phyloP scores from a whole-genome alignment of 2,329 filamentous ascomycete genomes.

The Colletotrichum sp. region DNA sequence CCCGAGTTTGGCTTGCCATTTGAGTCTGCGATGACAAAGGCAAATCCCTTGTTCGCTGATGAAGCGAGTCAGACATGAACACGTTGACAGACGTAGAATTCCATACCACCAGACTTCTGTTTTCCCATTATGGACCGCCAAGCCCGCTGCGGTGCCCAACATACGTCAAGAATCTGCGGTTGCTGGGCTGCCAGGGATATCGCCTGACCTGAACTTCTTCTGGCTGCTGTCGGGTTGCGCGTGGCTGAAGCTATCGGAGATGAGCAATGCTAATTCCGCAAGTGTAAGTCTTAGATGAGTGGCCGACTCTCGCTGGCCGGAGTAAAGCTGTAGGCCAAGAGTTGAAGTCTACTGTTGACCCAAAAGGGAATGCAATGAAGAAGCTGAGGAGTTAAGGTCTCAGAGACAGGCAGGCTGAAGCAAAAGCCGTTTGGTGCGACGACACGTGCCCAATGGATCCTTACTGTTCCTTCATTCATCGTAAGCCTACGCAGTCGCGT shows the following conservation, averaged over 20 bases:
- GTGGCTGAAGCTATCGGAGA: background rate
- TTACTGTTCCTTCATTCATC: background rate
- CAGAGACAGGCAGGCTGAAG: background rate
- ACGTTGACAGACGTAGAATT: background rate
- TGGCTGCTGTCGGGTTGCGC: background rate
- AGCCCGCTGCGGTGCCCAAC: background rate
- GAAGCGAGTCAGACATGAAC: background rate
- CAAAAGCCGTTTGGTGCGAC: background rate
- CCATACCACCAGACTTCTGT: background rate
- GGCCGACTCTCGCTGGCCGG: background rate
- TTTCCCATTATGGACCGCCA: background rate
- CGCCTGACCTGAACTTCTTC: background rate
- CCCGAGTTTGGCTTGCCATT: constrained; percentile 26
- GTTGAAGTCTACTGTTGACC: background rate
- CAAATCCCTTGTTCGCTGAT: constrained; percentile 25
- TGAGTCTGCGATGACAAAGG: constrained; percentile 29
- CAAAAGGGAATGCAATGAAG: background rate
- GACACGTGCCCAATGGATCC: background rate
- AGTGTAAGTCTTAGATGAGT: background rate
- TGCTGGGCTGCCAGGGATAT: background rate
- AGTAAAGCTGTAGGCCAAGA: too few relatives aligned
- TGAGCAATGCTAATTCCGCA: background rate
- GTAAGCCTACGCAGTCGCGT: background rate
- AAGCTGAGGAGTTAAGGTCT: background rate
- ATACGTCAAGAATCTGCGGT: background rate